Base-by-base conservation (phyloP, 805 yeast genomes). In the Saccharomycopsis malanga region DNA sequence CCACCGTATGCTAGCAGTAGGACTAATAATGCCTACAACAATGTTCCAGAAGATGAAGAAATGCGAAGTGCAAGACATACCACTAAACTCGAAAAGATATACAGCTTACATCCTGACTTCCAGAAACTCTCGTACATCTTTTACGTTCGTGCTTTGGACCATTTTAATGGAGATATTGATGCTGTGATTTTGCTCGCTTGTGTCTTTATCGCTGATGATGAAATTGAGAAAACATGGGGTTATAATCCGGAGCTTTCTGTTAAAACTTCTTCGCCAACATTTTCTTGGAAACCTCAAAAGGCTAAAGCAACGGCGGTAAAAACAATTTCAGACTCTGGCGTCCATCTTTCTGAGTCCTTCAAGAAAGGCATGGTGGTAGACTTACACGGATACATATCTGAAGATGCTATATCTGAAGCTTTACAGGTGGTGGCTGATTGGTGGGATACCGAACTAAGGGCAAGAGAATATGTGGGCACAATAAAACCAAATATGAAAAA, bases 361-460 rank as follows among this genome's bases (percentile, higher is more conserved):
- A n/a, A n/a, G n/a, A n/a, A n/a, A n/a, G n/a, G n/a, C n/a, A n/a
- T n/a, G n/a, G 53, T 35, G 14, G 23, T 81, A 2, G 91, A 84
- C 62, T 67, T 83, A 5, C 93, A 84, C 59, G 70, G 73, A 0
- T 69, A 71, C 46, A 60, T 62, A 6, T 77, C 77, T 7, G 54
- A 64, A 0, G 70, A 68, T 27, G 87, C 88, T 0, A 53, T 70
- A 4, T 45, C n/a, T n/a, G n/a, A n/a, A n/a, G n/a, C n/a, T n/a
- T n/a, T n/a, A n/a, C n/a, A n/a, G n/a, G 72, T 71, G 0, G 57
- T 81, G 2, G 37, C 56, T 0, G 61, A 58, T 3, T 84, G 93
- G 93, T 84, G 91, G 91, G 51, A 57, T 1, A 67, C 66, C 21
- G 91, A 84, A 58, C 34, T 70, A 17, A 53, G 55, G 1, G 58